Conservation (phyloP, 2,329 filamentous ascomycete species). For the Pseudocercospora crystallina region DNA sequence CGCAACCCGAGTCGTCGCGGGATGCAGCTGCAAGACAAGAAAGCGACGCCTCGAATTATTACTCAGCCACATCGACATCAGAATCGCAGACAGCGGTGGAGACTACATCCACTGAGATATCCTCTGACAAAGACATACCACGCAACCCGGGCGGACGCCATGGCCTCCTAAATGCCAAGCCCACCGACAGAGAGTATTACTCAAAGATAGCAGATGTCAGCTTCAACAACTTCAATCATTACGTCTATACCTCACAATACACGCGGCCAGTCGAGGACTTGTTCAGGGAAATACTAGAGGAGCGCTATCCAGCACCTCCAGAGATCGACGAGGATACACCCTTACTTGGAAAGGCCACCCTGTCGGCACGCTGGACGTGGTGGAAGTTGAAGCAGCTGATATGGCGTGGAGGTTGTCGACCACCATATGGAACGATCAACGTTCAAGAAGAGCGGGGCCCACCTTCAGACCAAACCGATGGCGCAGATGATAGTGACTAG, state of each 20-base stretch:
- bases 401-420: no score
- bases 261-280: slow-evolving; percentile 25
- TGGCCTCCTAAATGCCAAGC: slow-evolving; percentile 9
- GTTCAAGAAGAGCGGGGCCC: no score
- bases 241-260: slow-evolving; percentile 23
- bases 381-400: no score
- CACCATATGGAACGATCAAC: no score
- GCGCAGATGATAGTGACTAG: no score
- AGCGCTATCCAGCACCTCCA: slow-evolving; percentile 16
- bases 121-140: background rate
- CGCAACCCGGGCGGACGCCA: background rate
- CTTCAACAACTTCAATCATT: slow-evolving; percentile 18
- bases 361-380: no score
- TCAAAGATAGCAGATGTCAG: slow-evolving; percentile 12
- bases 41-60: background rate
- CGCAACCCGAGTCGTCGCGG: slow-evolving; percentile 9
- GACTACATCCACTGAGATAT: background rate
- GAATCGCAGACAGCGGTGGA: background rate
- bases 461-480: no score
- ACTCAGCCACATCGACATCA: background rate
- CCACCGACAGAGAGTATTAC: slow-evolving; percentile 18
- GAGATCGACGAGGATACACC: no score
- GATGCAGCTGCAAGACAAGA: slow-evolving; percentile 1
- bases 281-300: slow-evolving; percentile 25
- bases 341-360: no score